A percentile compares a stretch with the other conserved stretches of the same genome.
phyloP scores from a whole-genome alignment of 1,139 yeast genomes.

The Debaryomyces sp. region DNA sequence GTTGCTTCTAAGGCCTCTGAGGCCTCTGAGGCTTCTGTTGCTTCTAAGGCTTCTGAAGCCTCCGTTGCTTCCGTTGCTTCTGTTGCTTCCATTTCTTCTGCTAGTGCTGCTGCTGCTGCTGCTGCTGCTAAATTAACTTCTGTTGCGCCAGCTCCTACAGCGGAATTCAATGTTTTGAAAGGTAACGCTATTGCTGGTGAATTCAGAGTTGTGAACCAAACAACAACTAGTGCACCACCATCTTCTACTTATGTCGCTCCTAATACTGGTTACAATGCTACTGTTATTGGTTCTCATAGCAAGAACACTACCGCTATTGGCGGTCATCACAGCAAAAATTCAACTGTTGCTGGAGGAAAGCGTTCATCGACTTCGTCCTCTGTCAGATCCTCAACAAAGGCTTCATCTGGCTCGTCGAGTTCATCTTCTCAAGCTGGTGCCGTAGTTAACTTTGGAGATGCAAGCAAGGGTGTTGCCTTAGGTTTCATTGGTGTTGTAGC shows the following conservation, averaged over 20 bases:
- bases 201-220: neutral
- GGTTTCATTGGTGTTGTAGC: conserved; percentile 52
- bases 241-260: neutral
- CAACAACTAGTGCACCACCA: neutral
- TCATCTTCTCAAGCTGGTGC: conserved; percentile 7
- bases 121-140: neutral
- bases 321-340: neutral
- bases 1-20: neutral
- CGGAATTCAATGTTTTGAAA: neutral
- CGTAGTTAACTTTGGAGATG: conserved; percentile 28
- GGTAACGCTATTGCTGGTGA: neutral
- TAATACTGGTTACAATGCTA: conserved; percentile 1
- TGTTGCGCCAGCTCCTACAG: neutral
- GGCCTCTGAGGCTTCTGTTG: neutral
- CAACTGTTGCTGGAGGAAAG: neutral
- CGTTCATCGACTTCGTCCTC: neutral
- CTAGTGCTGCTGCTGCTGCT: neutral
- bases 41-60: too few relatives aligned
- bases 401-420: neutral
- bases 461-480: conserved; percentile 40
- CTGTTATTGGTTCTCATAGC: neutral
- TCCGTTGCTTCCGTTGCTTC: too few relatives aligned
- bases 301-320: conserved; percentile 1
- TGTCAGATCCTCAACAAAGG: neutral
- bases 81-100: too few relatives aligned